Conservation (phyloP, 805 yeast genomes). For the Vanderwaltozyma tropicalis region DNA sequence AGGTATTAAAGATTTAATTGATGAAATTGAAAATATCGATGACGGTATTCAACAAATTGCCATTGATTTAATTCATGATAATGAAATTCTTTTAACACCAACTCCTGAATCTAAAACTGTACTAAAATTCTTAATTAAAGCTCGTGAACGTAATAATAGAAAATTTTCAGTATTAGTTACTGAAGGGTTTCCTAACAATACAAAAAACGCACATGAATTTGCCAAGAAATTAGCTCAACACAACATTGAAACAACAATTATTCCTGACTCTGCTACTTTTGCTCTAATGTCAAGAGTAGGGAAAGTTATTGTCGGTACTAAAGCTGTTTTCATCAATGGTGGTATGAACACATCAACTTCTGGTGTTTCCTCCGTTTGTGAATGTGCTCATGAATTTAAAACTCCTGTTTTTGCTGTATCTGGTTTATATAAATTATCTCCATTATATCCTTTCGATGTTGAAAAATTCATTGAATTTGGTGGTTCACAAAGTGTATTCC, state of each 20-base stretch:
- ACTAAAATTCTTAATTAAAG: slow-evolving; percentile 72
- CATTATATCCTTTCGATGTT: slow-evolving; percentile 81
- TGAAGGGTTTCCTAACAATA: slow-evolving; percentile 84
- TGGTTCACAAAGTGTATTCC: slow-evolving; percentile 42
- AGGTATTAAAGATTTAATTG: slow-evolving; percentile 84
- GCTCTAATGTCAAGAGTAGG: slow-evolving; percentile 98
- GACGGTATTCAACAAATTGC: slow-evolving; percentile 89
- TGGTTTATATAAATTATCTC: slow-evolving; percentile 86
- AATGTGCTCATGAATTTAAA: slow-evolving; percentile 87
- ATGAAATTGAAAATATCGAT: slow-evolving; percentile 79
- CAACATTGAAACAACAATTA: slow-evolving; percentile 78
- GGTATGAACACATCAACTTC: slow-evolving; percentile 81
- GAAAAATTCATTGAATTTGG: slow-evolving; percentile 84
- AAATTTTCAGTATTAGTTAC: slow-evolving; percentile 86
- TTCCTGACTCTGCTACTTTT: slow-evolving; percentile 86
- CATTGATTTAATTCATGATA: slow-evolving; percentile 87
- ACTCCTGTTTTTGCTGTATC: slow-evolving; percentile 97
- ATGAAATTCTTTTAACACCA: slow-evolving; percentile 75
- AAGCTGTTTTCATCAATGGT: slow-evolving; percentile 91
- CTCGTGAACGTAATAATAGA: slow-evolving; percentile 64
- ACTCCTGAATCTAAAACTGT: slow-evolving; percentile 90
- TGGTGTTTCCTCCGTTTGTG: slow-evolving; percentile 89
- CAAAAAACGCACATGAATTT: slow-evolving; percentile 64
- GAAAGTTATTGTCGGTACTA: slow-evolving; percentile 86
- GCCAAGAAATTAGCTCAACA: slow-evolving; percentile 73